Percentiles rank a stretch among this genome's conserved stretches.
Evolutionary conservation across 1,284 basidiomycete genomes (phyloP).

Genomic region (Amylostereum areolatum): DNA sequence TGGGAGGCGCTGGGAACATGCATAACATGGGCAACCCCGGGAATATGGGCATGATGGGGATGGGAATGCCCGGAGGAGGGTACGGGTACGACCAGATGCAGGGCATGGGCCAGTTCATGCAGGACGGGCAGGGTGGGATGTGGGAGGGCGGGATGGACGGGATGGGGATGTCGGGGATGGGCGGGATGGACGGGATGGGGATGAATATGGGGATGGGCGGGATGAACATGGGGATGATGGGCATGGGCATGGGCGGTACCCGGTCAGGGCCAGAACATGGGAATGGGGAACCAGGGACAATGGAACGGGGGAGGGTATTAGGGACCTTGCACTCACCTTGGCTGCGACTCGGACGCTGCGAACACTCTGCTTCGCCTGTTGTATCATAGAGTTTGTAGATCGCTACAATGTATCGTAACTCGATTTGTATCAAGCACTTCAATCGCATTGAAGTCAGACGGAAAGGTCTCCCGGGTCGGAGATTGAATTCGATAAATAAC

Average conservation of each 20-base stretch:
- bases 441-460: no score
- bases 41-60: slow-evolving; percentile 21
- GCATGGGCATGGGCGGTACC: slow-evolving; percentile 24
- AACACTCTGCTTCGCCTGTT: no score
- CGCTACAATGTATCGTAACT: no score
- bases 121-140: slow-evolving; percentile 4
- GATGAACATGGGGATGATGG: slow-evolving; percentile 25
- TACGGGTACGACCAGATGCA: slow-evolving; percentile 15
- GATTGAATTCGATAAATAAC: no score
- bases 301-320: slow-evolving; percentile 21
- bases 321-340: no score
- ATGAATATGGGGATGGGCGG: slow-evolving; percentile 23
- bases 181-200: slow-evolving; percentile 21
- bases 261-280: slow-evolving; percentile 17
- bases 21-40: slow-evolving; percentile 22
- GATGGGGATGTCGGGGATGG: slow-evolving; percentile 16
- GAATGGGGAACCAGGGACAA: slow-evolving; percentile 25
- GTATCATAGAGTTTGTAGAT: no score
- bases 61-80: slow-evolving; percentile 21
- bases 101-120: slow-evolving; percentile 10
- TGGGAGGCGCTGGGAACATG: slow-evolving; percentile 21
- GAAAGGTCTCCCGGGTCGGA: no score
- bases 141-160: slow-evolving; percentile 16
- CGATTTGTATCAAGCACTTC: no score
- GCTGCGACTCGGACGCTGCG: no score